Conservation (phyloP, 208 protist genomes). For the Acanthamoeba rhysodes region DNA sequence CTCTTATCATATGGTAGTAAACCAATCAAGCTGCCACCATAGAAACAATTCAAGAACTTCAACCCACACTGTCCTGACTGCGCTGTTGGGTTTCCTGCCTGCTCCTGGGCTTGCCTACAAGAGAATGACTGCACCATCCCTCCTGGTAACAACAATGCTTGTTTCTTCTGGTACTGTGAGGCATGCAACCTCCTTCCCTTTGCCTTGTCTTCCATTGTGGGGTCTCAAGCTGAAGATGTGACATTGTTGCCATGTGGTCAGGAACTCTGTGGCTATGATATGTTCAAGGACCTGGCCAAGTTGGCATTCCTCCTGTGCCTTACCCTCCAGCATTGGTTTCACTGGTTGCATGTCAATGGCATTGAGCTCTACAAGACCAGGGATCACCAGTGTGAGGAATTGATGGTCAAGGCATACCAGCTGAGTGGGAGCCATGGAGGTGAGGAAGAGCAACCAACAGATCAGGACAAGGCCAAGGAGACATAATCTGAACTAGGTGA, state of each 20-base stretch:
- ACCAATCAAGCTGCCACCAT: no score
- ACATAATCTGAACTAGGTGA: no score
- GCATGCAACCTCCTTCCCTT: not conserved
- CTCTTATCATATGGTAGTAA: no score
- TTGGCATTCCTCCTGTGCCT: not conserved
- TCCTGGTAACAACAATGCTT: not conserved
- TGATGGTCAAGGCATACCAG: not conserved
- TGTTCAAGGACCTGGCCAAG: not conserved
- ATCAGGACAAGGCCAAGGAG: no score
- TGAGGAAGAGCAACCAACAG: not conserved
- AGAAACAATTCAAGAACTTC: no score
- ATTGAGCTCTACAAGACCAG: not conserved
- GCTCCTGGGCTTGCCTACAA: no score
- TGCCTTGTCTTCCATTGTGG: no score
- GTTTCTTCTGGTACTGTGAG: not conserved
- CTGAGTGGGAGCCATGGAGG: not conserved
- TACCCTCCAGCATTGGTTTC: not conserved
- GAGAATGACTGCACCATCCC: not conserved
- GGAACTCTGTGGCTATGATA: constrained; percentile 13
- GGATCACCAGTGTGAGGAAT: not conserved
- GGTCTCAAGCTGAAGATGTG: not conserved
- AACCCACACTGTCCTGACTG: no score
- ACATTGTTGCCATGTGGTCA: not conserved
- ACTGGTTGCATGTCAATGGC: not conserved
- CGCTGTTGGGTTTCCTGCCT: no score